These are phyloP conservation scores for Microcyclospora tardicrescens DNA, from an alignment of 2,329 filamentous ascomycete genomes.

Conservation along the genomic window DNA sequence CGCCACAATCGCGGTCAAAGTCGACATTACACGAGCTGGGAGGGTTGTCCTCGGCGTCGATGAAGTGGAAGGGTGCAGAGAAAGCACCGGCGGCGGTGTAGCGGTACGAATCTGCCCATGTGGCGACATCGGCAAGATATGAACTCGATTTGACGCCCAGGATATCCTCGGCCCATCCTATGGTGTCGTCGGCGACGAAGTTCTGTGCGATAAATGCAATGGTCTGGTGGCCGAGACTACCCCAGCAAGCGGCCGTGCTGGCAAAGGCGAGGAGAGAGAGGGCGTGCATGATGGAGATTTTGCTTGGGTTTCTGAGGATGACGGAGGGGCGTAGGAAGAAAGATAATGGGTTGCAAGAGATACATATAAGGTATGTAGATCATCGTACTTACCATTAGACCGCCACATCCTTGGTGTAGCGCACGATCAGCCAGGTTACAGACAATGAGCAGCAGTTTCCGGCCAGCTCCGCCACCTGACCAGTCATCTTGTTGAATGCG, in stretches of 20 bases:
- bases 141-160: conserved; percentile 30
- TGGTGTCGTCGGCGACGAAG: conserved; percentile 32
- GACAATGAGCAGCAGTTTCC: too few species aligned
- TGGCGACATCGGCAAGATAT: conserved; percentile 40
- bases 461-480: too few species aligned
- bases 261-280: conserved; percentile 6
- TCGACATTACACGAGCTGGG: conserved; percentile 36
- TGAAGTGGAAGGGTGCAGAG: conserved; percentile 37
- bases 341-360: too few species aligned
- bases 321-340: too few species aligned
- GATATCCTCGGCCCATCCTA: conserved; percentile 31
- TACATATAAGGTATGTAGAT: too few species aligned
- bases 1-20: conserved; percentile 39
- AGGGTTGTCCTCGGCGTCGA: conserved; percentile 37
- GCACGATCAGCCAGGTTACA: too few species aligned
- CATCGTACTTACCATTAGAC: too few species aligned
- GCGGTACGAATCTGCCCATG: conserved; percentile 42
- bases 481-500: too few species aligned
- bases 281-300: background rate
- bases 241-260: conserved; percentile 32
- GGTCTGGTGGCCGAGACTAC: conserved; percentile 40
- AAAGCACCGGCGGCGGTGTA: conserved; percentile 35
- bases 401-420: too few species aligned
- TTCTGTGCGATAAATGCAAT: conserved; percentile 42
- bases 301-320: too few species aligned